Evolutionary conservation across 148 eudicot genomes (phyloP).

Genomic region (Rhododendron vialii): DNA sequence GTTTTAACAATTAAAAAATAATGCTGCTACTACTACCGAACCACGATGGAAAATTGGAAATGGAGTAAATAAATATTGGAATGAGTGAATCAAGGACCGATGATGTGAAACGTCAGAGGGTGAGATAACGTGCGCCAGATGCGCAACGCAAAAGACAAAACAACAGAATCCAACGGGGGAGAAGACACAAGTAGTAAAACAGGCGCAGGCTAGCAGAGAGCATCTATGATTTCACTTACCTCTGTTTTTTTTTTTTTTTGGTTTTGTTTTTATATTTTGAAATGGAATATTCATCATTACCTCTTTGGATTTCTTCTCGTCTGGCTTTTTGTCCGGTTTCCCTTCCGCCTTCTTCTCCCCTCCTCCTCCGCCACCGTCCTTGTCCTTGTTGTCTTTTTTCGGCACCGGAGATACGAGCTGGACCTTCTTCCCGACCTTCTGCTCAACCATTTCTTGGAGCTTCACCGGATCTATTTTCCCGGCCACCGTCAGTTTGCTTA

Average conservation of each 20-base stretch:
- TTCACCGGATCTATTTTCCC: constrained; percentile 46
- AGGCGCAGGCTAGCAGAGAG: constrained; percentile 5
- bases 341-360: not conserved
- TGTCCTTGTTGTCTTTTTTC: constrained; percentile 16
- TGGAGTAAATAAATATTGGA: not conserved
- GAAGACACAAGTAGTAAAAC: not conserved
- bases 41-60: not conserved
- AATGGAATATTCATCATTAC: constrained; percentile 16
- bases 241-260: not conserved
- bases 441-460: constrained; percentile 39
- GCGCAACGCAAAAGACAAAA: not conserved
- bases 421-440: constrained; percentile 37
- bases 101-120: not conserved
- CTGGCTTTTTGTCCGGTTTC: constrained; percentile 8
- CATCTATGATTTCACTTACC: not conserved
- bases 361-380: constrained; percentile 1
- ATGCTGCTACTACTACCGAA: not conserved
- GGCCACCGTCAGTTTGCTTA: constrained; percentile 29
- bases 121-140: constrained; percentile 10
- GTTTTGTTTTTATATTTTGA: not conserved
- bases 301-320: constrained; percentile 47
- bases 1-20: not conserved
- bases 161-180: not conserved
- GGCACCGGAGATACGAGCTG: constrained; percentile 53
- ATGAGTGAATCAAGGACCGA: not conserved